These are phyloP conservation scores for Rhododendron kiyosumense DNA, from an alignment of 148 eudicot genomes.

Conservation along the genomic window DNA sequence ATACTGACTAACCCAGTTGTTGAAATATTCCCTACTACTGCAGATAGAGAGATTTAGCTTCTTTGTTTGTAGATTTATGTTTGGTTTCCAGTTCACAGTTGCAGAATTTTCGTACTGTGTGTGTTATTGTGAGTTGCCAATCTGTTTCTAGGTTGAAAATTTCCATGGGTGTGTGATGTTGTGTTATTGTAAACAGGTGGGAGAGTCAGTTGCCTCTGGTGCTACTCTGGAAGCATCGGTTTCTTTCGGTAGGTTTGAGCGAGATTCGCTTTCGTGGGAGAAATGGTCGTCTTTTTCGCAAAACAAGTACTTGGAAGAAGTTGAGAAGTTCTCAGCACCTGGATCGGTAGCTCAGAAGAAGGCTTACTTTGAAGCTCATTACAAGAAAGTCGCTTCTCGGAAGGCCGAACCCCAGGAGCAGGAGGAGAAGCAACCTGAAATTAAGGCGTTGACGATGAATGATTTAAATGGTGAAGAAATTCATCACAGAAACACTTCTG, in stretches of 20 bases:
- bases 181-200: slow-evolving; percentile 58
- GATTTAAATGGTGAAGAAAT: slow-evolving; percentile 19
- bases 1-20: slow-evolving; percentile 15
- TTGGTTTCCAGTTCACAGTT: slow-evolving; percentile 1
- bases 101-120: background rate
- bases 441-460: slow-evolving; percentile 16
- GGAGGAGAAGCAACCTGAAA: slow-evolving; percentile 40
- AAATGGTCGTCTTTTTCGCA: slow-evolving; percentile 92
- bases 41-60: slow-evolving; percentile 4
- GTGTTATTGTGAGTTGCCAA: slow-evolving; percentile 5
- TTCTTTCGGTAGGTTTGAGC: slow-evolving; percentile 90
- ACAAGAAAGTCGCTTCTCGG: slow-evolving; percentile 75
- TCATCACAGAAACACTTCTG: slow-evolving; percentile 3
- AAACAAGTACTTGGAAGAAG: slow-evolving; percentile 92
- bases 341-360: slow-evolving; percentile 96
- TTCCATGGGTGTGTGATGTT: slow-evolving; percentile 13
- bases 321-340: slow-evolving; percentile 77
- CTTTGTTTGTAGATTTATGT: slow-evolving; percentile 8
- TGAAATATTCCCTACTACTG: slow-evolving; percentile 5
- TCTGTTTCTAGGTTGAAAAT: slow-evolving; percentile 15
- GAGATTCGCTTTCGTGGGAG: slow-evolving; percentile 90
- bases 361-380: slow-evolving; percentile 96
- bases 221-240: slow-evolving; percentile 55
- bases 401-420: slow-evolving; percentile 55
- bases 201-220: slow-evolving; percentile 32